These are phyloP conservation scores for Alternaria arbusti DNA, from an alignment of 2,329 filamentous ascomycete genomes.

Conservation along the genomic window DNA sequence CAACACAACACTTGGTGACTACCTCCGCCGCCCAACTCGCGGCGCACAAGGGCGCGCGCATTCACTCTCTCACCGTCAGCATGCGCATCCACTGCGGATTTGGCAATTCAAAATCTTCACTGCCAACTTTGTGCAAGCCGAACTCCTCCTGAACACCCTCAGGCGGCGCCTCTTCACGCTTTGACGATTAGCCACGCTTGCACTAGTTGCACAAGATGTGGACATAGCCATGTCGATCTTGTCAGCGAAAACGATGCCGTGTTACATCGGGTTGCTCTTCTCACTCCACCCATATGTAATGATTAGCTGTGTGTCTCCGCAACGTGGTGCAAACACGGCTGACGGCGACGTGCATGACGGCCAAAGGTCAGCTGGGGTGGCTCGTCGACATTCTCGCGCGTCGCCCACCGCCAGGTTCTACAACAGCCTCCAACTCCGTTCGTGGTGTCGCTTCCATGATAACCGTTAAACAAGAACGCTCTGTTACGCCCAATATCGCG, in stretches of 20 bases:
- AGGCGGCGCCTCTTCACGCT: slow-evolving; percentile 12
- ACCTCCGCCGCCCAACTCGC: background rate
- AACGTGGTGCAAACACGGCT: slow-evolving; percentile 25
- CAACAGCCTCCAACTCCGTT: slow-evolving; percentile 16
- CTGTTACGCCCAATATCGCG: background rate
- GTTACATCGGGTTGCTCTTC: slow-evolving; percentile 28
- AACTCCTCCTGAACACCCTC: slow-evolving; percentile 11
- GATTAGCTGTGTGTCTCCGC: slow-evolving; percentile 12
- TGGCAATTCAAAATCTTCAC: slow-evolving; percentile 10
- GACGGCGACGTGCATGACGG: slow-evolving; percentile 39
- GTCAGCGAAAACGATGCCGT: slow-evolving; percentile 19
- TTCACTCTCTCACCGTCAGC: background rate
- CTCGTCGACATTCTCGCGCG: slow-evolving; percentile 14
- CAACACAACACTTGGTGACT: slow-evolving; percentile 3
- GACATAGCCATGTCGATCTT: slow-evolving; percentile 25
- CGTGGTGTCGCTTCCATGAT: slow-evolving; percentile 2
- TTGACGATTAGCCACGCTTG: slow-evolving; percentile 18
- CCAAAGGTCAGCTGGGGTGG: slow-evolving; percentile 35
- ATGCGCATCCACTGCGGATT: background rate
- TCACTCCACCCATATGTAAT: slow-evolving; percentile 12
- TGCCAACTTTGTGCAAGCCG: slow-evolving; percentile 16
- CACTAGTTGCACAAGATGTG: slow-evolving; percentile 28
- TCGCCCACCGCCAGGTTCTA: slow-evolving; percentile 19
- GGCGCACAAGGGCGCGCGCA: background rate
- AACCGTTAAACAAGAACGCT: background rate